These are phyloP conservation scores for Apiotrichum domesticum DNA, from an alignment of 1,284 basidiomycete genomes.

Conservation along the genomic window DNA sequence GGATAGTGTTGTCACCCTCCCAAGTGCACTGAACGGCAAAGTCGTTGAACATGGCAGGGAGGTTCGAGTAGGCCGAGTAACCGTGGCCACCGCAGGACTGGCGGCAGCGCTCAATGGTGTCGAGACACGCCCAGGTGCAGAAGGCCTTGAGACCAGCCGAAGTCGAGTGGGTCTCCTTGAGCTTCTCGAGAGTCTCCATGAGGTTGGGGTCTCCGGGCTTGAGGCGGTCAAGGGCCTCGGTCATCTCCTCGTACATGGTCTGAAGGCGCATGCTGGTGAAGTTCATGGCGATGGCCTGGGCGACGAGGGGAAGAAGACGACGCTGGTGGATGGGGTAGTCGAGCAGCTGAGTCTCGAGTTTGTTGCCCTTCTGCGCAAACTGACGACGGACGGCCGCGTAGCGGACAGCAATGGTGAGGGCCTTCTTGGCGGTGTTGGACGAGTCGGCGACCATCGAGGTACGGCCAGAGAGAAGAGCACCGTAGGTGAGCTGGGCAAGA, in stretches of 20 bases:
- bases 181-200: slow-evolving; percentile 47
- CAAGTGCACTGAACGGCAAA: slow-evolving; percentile 54
- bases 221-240: slow-evolving; percentile 51
- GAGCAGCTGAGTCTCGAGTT: slow-evolving; percentile 53
- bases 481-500: slow-evolving; percentile 55
- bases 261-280: slow-evolving; percentile 51
- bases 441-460: slow-evolving; percentile 55
- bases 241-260: slow-evolving; percentile 49
- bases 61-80: slow-evolving; percentile 54
- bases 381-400: slow-evolving; percentile 55
- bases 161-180: slow-evolving; percentile 57
- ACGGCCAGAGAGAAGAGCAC: slow-evolving; percentile 53
- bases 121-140: slow-evolving; percentile 56
- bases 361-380: slow-evolving; percentile 50
- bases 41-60: slow-evolving; percentile 54
- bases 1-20: slow-evolving; percentile 56
- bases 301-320: slow-evolving; percentile 53
- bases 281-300: slow-evolving; percentile 55
- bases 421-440: slow-evolving; percentile 53
- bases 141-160: slow-evolving; percentile 57
- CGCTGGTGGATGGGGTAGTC: slow-evolving; percentile 59
- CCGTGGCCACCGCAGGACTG: slow-evolving; percentile 56
- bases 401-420: slow-evolving; percentile 54
- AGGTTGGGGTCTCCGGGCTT: slow-evolving; percentile 49
- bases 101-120: slow-evolving; percentile 55